Base-by-base conservation (phyloP, 257 asterid species). In the Solanum okadae region DNA sequence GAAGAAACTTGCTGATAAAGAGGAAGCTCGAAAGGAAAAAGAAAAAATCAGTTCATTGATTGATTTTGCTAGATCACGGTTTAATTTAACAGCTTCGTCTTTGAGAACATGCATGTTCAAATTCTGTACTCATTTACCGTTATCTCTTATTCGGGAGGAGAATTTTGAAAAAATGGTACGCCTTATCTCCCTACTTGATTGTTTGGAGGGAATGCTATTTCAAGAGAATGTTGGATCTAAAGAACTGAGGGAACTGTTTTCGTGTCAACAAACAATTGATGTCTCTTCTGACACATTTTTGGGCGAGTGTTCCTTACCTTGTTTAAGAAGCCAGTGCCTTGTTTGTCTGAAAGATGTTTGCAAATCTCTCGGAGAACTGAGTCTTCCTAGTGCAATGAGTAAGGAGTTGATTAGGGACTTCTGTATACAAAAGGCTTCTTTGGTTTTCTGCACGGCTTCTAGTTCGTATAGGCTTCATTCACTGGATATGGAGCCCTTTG, bases 381-480 rank as follows among this genome's bases (percentile, higher is more conserved):
- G 65, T 37, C 44, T 86, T 31, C 88, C 88, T 8, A 31, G 71
- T 16, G 79, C 88, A 5, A 68, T 71, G 65, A 68, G 79, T 31
- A 70, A 44, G 78, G 70, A 13, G 40, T 82, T 38, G 42, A 29
- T 88, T 9, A 46, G 6, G 68, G 75, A 82, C 2, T 88, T 81
- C 52, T 82, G 87, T 68, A 42, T 82, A 5, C 68, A 67, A 72
- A 18, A 13, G 72, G 52, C 89, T 22, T 88, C 63, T 59, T 40
- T 88, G 61, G 44, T 81, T 23, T 82, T 88, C 18, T 88, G 87
- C 63, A 88, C 89, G 4, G 68, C 84, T 22, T 81, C 89, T 31
- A 88, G 87, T 88, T 88, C 89, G 3, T 83, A 65, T 83, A 82
- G 49, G 87, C 81, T 82, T 40, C 89, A 81, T 40, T 67, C 84